Conservation (phyloP, 2,329 filamentous ascomycete genomes). For the Trichoderma cornu-damae region DNA sequence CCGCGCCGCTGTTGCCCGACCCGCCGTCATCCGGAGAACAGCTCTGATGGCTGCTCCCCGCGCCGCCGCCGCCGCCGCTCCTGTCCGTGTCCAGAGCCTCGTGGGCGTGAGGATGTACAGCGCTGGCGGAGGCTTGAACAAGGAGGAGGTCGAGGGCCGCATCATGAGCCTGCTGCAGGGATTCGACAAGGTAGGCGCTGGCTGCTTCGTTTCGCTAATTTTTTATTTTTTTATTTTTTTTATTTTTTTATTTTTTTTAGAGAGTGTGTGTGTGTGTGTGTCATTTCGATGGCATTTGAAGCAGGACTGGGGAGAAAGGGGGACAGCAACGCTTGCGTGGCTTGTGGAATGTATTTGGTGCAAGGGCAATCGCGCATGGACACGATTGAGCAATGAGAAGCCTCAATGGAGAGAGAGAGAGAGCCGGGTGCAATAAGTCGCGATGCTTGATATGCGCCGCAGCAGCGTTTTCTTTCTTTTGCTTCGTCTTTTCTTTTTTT, state of each 20-base stretch:
- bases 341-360: background rate
- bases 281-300: background rate
- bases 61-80: slow-evolving; percentile 37
- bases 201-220: background rate
- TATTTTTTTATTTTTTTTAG: too few species aligned
- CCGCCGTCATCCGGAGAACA: slow-evolving; percentile 49
- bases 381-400: background rate
- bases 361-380: background rate
- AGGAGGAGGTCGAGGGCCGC: slow-evolving; percentile 82
- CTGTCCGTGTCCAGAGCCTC: slow-evolving; percentile 57
- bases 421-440: slow-evolving; percentile 5
- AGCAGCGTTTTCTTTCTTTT: background rate
- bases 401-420: background rate
- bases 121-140: slow-evolving; percentile 68
- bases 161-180: slow-evolving; percentile 91
- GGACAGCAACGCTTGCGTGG: background rate
- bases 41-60: slow-evolving; percentile 55
- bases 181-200: slow-evolving; percentile 77
- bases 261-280: too few species aligned
- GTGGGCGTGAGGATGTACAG: slow-evolving; percentile 80
- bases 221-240: too few species aligned
- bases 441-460: background rate
- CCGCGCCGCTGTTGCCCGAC: slow-evolving; percentile 40
- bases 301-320: background rate
- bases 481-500: background rate